Conservation (phyloP, 2,329 filamentous ascomycete species). For the Sclerotinia nivalis region DNA sequence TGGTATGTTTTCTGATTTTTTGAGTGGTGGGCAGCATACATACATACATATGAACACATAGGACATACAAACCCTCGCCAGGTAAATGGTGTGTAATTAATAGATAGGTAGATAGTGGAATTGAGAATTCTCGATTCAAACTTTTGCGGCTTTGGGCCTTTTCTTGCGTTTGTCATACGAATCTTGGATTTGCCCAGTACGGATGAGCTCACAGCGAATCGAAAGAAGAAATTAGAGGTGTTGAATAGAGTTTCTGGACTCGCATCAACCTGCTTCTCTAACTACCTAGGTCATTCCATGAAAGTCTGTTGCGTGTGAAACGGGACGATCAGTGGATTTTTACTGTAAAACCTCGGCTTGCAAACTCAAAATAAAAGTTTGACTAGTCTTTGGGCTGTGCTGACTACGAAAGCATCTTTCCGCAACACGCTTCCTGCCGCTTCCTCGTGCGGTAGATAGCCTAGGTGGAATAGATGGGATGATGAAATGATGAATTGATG, state of each 20-base stretch:
- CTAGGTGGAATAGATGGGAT: not conserved
- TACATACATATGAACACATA: not conserved
- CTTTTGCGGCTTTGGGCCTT: not conserved
- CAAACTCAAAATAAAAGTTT: not conserved
- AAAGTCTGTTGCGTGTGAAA: not conserved
- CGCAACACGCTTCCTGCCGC: not conserved
- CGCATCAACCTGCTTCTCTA: not conserved
- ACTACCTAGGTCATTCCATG: not conserved
- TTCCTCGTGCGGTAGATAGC: not conserved
- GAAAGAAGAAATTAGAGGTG: too few relatives aligned
- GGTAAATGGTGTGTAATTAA: slow-evolving; percentile 14
- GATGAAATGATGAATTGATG: not conserved
- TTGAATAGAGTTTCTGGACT: not conserved
- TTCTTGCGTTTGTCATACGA: not conserved
- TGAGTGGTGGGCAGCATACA: not conserved
- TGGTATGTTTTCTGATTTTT: not conserved
- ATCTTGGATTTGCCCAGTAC: not conserved
- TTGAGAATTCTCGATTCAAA: slow-evolving; percentile 4
- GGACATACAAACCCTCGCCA: slow-evolving; percentile 4
- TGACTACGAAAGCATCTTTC: not conserved
- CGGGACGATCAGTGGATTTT: not conserved
- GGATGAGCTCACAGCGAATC: not conserved
- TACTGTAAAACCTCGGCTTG: too few relatives aligned
- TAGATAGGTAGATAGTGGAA: slow-evolving; percentile 13
- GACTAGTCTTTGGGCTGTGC: not conserved